Evolutionary conservation across 2,329 filamentous ascomycete genomes (phyloP), one percentile per base, ranked within the genome.

Genomic region (Blumeria hordei): DNA sequence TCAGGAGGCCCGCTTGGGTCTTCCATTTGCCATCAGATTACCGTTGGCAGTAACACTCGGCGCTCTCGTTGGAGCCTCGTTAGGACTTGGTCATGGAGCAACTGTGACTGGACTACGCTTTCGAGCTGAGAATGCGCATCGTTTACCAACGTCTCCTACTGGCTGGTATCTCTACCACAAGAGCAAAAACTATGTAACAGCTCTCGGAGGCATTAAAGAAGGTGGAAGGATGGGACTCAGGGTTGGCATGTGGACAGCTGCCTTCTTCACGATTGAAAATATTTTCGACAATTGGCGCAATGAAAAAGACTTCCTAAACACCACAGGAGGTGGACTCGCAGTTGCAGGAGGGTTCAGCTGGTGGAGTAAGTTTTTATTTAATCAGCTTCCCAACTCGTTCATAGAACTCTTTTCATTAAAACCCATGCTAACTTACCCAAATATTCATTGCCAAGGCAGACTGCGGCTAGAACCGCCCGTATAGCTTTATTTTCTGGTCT

Each of bases 141-240:
- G 90, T 60, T 79, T 95, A 58, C 92, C 92, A 18, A 80, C 78
- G 3, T 81, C 81, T 0, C 81, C 85, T 32, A 78, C 81, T 1
- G 90, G 88, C 16, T 98, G 92, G 92, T 98, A 90, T 66, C 77
- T 96, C n/a, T 98, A 98, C 68, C 90, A 96, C 72, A 95, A 95
- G 70, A 86, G 80, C 66, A 96, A 96, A 69, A 96, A 94, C 69
- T 96, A 98, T 70, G 80, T 87, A 63, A 76, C 83, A 54, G 81
- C 85, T 62, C 75, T 83, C 21, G 85, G 83, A 6, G 90, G 84
- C 0, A 71, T 93, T 16, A 78, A 78, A 54, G 87, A 94, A 63
- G 92, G 87, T 0, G 62, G 86, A 53, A 80, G 76, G 60, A 85
- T 92, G 74, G 88, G 83, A 1, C 66, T 70, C 35, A 80, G 76